Percentiles rank a stretch among this genome's conserved stretches.
phyloP scores from a whole-genome alignment of 2,329 filamentous ascomycete genomes.

The Blastomyces emzantsi region DNA sequence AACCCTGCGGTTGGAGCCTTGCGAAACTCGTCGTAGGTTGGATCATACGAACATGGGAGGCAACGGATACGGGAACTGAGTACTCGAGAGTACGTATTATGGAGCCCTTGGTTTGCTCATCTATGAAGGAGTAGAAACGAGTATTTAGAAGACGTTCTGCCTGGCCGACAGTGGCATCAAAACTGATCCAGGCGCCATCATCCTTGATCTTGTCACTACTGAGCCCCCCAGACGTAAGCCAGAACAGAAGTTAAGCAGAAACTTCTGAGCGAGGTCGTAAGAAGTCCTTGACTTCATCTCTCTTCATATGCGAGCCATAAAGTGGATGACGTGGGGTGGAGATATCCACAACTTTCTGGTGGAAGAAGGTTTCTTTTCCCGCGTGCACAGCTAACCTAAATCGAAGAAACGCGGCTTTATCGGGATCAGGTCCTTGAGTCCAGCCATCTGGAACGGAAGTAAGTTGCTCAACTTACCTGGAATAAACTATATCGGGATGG shows the following conservation, averaged over 20 bases:
- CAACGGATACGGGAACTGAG: slow-evolving; percentile 50
- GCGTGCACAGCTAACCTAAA: slow-evolving; percentile 7
- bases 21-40: slow-evolving; percentile 59
- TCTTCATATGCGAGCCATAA: slow-evolving; percentile 54
- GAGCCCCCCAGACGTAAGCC: slow-evolving; percentile 47
- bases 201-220: slow-evolving; percentile 38
- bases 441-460: not conserved
- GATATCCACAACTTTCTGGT: slow-evolving; percentile 25
- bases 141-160: slow-evolving; percentile 52
- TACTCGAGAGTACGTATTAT: slow-evolving; percentile 51
- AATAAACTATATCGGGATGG: not conserved
- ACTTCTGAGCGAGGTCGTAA: slow-evolving; percentile 44
- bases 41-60: slow-evolving; percentile 50
- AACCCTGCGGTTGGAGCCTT: slow-evolving; percentile 14
- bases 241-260: slow-evolving; percentile 42
- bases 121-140: slow-evolving; percentile 37
- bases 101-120: slow-evolving; percentile 20
- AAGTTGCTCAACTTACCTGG: slow-evolving; percentile 1
- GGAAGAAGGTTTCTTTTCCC: not conserved
- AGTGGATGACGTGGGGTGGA: slow-evolving; percentile 50
- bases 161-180: slow-evolving; percentile 34
- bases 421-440: not conserved
- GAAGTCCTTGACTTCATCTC: slow-evolving; percentile 47
- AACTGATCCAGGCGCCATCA: slow-evolving; percentile 52
- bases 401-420: not conserved